These are phyloP conservation scores for Fusarium oligoseptatum DNA, from an alignment of 2,329 filamentous ascomycete genomes.

Conservation along the genomic window DNA sequence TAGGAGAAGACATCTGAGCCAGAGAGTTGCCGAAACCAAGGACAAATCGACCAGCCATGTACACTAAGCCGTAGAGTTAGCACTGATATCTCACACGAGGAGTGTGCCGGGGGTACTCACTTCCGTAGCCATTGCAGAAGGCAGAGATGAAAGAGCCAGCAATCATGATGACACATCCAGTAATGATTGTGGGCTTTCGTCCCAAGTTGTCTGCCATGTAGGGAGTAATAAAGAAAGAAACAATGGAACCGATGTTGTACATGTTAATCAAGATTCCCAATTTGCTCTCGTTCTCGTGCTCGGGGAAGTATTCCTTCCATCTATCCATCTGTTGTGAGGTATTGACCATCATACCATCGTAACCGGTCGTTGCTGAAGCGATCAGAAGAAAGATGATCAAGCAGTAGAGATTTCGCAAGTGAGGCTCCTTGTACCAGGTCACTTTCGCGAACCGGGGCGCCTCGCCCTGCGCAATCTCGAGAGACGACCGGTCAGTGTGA, in stretches of 20 bases:
- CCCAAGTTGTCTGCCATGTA: constrained; percentile 60
- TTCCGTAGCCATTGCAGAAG: constrained; percentile 59
- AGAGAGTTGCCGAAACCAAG: constrained; percentile 76
- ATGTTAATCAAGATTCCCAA: constrained; percentile 65
- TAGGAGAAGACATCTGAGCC: constrained; percentile 72
- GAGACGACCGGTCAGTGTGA: constrained; percentile 25
- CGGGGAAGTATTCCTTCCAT: constrained; percentile 66
- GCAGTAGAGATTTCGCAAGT: constrained; percentile 68
- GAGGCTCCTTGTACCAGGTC: constrained; percentile 68
- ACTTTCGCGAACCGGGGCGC: constrained; percentile 67
- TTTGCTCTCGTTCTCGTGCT: constrained; percentile 54
- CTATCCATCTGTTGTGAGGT: constrained; percentile 69
- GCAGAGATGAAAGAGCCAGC: constrained; percentile 58
- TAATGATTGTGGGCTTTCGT: constrained; percentile 58
- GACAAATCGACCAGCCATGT: constrained; percentile 55
- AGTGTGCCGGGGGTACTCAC: constrained; percentile 46
- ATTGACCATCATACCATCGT: constrained; percentile 72
- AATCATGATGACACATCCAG: constrained; percentile 62
- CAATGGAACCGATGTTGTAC: constrained; percentile 65
- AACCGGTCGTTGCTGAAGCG: constrained; percentile 72
- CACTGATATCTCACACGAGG: not conserved
- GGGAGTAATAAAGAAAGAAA: constrained; percentile 61
- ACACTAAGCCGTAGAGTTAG: constrained; percentile 47
- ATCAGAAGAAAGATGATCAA: constrained; percentile 67
- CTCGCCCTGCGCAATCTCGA: constrained; percentile 58